Evolutionary conservation across 2,329 filamentous ascomycete genomes (phyloP).

Genomic region (Sarocladium kiliense): DNA sequence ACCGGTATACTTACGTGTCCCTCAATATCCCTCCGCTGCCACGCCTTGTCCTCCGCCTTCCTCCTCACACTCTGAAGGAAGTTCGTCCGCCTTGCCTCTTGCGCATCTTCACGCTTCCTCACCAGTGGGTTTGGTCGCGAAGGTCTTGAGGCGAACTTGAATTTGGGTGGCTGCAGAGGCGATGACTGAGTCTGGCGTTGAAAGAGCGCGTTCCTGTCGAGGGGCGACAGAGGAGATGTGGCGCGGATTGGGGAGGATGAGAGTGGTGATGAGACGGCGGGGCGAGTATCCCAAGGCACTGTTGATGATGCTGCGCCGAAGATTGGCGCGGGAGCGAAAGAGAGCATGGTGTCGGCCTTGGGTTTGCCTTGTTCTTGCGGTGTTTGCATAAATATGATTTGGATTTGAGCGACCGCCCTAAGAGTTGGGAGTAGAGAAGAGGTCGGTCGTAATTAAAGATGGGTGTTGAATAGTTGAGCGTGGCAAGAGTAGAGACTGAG

Average conservation of each 20-base stretch:
- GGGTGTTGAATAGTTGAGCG: background rate
- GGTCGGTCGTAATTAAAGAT: background rate
- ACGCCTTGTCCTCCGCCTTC: conserved; percentile 53
- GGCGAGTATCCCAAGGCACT: conserved; percentile 34
- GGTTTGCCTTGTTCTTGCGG: background rate
- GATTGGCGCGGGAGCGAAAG: conserved; percentile 36
- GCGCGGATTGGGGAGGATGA: conserved; percentile 54
- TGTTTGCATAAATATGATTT: background rate
- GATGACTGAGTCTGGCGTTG: conserved; percentile 40
- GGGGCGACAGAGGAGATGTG: conserved; percentile 35
- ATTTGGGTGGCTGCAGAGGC: conserved; percentile 34
- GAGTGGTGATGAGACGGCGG: conserved; percentile 48
- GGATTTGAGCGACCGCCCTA: background rate
- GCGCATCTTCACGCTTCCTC: conserved; percentile 54
- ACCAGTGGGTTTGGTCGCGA: conserved; percentile 60
- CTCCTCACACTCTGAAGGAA: conserved; percentile 66
- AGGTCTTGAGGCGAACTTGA: conserved; percentile 48
- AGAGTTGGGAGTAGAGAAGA: background rate
- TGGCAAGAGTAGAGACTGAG: background rate
- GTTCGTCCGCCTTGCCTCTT: conserved; percentile 59
- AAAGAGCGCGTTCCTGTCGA: conserved; percentile 35
- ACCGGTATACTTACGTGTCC: conserved; percentile 34
- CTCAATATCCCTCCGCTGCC: conserved; percentile 58
- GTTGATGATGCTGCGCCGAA: conserved; percentile 29
- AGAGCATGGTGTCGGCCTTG: conserved; percentile 29